Evolutionary conservation across 2,329 filamentous ascomycete genomes (phyloP).

Genomic region (Monosporascus sp.): DNA sequence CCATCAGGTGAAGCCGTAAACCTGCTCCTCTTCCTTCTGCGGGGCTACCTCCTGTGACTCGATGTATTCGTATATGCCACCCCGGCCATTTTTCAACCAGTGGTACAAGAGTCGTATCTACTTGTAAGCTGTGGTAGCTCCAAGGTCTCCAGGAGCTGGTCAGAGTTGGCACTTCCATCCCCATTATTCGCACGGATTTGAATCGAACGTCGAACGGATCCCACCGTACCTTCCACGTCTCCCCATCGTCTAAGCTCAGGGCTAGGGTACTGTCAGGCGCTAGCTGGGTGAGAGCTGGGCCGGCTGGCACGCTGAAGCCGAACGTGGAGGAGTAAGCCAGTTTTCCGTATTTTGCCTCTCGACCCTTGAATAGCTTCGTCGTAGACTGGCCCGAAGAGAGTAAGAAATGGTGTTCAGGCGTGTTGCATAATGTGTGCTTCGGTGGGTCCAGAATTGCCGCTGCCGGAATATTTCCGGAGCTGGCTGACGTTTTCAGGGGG

Average conservation of each 20-base stretch:
- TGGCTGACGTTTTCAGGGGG: conserved; percentile 10
- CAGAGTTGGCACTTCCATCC: neutral
- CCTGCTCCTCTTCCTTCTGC: neutral
- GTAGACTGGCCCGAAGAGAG: conserved; percentile 36
- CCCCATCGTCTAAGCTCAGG: conserved; percentile 25
- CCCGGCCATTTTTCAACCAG: conserved; percentile 1
- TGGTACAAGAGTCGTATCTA: conserved; percentile 1
- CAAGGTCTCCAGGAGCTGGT: conserved; percentile 3
- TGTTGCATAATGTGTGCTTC: conserved; percentile 41
- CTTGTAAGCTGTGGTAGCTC: neutral
- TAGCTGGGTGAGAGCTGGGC: conserved; percentile 28
- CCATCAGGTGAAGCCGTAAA: neutral
- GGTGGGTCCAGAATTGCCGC: conserved; percentile 20
- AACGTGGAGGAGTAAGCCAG: conserved; percentile 46
- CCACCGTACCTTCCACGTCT: conserved; percentile 21
- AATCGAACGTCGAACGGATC: neutral
- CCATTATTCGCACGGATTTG: neutral
- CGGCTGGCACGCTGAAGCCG: conserved; percentile 38
- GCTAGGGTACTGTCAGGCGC: conserved; percentile 28
- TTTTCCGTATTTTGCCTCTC: conserved; percentile 41
- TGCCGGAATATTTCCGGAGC: conserved; percentile 4
- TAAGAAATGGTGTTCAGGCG: conserved; percentile 36
- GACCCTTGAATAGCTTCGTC: conserved; percentile 33
- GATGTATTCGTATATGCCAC: conserved; percentile 1
- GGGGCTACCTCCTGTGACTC: neutral